Evolutionary conservation across 2,329 filamentous ascomycete genomes (phyloP).

Genomic region (Beauveria asiatica): DNA sequence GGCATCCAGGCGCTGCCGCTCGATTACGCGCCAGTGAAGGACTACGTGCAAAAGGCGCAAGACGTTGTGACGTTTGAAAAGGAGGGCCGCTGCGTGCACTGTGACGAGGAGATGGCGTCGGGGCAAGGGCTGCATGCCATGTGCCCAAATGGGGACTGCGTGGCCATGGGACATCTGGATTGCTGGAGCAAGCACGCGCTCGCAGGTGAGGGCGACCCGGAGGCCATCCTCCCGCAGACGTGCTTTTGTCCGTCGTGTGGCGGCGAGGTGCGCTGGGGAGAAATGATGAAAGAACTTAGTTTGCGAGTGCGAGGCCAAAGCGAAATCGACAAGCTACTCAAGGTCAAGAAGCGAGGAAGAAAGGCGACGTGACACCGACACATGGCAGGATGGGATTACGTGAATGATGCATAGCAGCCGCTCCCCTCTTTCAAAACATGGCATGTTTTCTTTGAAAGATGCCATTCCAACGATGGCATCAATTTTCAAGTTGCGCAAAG

Average conservation of each 20-base stretch:
- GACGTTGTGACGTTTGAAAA: slow-evolving; percentile 47
- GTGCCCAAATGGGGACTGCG: slow-evolving; percentile 45
- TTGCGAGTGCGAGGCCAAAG: slow-evolving; percentile 62
- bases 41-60: slow-evolving; percentile 47
- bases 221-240: slow-evolving; percentile 53
- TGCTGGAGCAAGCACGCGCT: slow-evolving; percentile 52
- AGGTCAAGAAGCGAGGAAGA: slow-evolving; percentile 32
- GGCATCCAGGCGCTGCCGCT: slow-evolving; percentile 47
- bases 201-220: slow-evolving; percentile 20
- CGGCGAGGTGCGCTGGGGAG: slow-evolving; percentile 56
- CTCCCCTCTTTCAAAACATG: neutral
- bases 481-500: neutral
- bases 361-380: neutral
- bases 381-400: neutral
- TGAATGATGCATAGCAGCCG: neutral
- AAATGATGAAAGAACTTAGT: slow-evolving; percentile 76
- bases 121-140: slow-evolving; percentile 46
- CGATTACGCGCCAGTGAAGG: slow-evolving; percentile 45
- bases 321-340: slow-evolving; percentile 62
- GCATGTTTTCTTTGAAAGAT: neutral
- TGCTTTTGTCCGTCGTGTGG: slow-evolving; percentile 67
- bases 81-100: slow-evolving; percentile 48
- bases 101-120: slow-evolving; percentile 35
- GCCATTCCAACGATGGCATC: neutral
- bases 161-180: slow-evolving; percentile 49